Conservation (phyloP, 169 alveolate species). For the Neospora caninum region DNA sequence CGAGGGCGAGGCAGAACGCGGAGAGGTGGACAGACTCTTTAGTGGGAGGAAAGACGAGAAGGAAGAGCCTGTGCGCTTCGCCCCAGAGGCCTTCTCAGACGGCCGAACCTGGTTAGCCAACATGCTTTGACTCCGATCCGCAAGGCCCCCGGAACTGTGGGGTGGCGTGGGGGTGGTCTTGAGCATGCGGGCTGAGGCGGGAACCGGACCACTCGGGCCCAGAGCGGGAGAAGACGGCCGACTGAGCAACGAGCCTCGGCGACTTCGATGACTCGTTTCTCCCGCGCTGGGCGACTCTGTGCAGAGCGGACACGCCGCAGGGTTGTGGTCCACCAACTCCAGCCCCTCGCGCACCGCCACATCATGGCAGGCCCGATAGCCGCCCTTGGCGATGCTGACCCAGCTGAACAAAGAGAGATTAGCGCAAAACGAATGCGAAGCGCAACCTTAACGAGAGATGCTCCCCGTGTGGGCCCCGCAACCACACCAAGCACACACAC, state of each 20-base stretch:
- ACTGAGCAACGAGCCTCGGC: constrained; percentile 20
- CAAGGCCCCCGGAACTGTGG: not conserved
- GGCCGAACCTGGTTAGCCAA: not conserved
- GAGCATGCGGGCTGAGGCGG: not conserved
- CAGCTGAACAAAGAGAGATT: constrained; percentile 59
- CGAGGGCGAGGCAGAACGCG: not conserved
- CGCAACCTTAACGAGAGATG: not conserved
- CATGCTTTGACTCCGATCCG: not conserved
- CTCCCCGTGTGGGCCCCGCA: no score
- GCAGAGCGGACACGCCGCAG: constrained; percentile 50
- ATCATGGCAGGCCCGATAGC: constrained; percentile 73
- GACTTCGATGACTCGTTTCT: not conserved
- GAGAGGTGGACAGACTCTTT: not conserved
- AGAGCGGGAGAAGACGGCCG: not conserved
- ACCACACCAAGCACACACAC: no score
- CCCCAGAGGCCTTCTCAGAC: not conserved
- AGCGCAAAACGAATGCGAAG: not conserved
- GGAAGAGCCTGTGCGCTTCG: not conserved
- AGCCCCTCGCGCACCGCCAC: constrained; percentile 65
- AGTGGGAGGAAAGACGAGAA: not conserved
- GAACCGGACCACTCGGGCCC: no score
- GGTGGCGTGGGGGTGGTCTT: not conserved
- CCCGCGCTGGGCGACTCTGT: not conserved
- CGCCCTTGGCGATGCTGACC: constrained; percentile 74
- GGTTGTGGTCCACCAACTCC: constrained; percentile 63